Evolutionary conservation across 2,329 filamentous ascomycete species (phyloP), one percentile per base, ranked within the genome.

Genomic region (Didymella pomorum): DNA sequence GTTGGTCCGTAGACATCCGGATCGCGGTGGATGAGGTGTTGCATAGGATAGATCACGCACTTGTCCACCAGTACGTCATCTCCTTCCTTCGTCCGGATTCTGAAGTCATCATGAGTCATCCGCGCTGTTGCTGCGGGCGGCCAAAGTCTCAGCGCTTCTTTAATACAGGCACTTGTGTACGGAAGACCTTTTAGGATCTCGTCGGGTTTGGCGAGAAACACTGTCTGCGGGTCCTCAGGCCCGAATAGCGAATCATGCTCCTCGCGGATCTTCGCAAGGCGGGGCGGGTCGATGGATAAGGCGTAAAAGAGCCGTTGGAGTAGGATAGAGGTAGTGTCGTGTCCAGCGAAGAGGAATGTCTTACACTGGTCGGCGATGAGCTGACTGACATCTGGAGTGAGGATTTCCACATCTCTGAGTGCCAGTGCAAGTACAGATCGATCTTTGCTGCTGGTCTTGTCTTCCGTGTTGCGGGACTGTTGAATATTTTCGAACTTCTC

Each of bases 161-260:
- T 84, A 61, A 85, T 80, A 23, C 84, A 79, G 6, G 83, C 84
- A 6, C 76, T 74, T 4, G 83, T 84, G 68, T 85, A 86, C 0
- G 79, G 75, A 25, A 87, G 77, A 10, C 61, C 62, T 60, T 80
- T 76, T 68, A 84, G 82, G 18, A 86, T 78, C 2, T 83, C 73
- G 21, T 79, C 73, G 0, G 82, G 80, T 29, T 80, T 75, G 2
- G 76, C 64, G 29, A 75, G 69, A 45, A 86, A 75, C 6, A 75
- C 69, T 1, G 72, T 66, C n/a, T 74, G 76, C 0, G 79, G 76
- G 14, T 75, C 69, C 28, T 80, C 73, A 0, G 77, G 44, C 5
- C 84, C 84, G 41, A 86, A 81, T n/a, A 87, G 72, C 1, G 76
- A 71, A 59, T 85, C 81, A 63, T 84, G 82, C 66, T 88, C 86